Percentiles rank a stretch among this genome's conserved stretches.
These are phyloP conservation scores for Hypericum androsaemum DNA, from an alignment of 345 rosid genomes.

Conservation along the genomic window DNA sequence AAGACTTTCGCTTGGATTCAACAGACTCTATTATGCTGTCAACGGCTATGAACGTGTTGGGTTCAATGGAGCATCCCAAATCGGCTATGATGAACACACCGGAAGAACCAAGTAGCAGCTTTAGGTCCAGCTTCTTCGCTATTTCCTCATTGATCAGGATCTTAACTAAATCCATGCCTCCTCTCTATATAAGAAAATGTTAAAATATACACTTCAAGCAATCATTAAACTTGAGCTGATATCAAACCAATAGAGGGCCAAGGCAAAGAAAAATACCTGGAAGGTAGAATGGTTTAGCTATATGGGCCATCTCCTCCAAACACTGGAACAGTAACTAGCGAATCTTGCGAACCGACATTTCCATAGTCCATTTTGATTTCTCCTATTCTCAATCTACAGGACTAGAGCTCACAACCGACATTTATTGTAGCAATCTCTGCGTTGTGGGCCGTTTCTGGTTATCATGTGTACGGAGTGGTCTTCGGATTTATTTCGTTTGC, in stretches of 20 bases:
- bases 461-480: too few relatives aligned
- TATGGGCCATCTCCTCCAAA: background rate
- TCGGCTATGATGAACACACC: slow-evolving; percentile 24
- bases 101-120: background rate
- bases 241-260: slow-evolving; percentile 13
- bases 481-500: too few relatives aligned
- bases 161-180: slow-evolving; percentile 5
- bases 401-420: too few relatives aligned
- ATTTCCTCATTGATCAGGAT: slow-evolving; percentile 11
- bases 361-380: too few relatives aligned
- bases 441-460: too few relatives aligned
- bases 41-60: slow-evolving; percentile 20
- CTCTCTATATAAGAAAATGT: background rate
- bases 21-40: slow-evolving; percentile 23
- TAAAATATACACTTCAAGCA: background rate
- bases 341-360: too few relatives aligned
- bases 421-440: too few relatives aligned
- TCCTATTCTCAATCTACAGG: too few relatives aligned
- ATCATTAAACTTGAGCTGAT: background rate
- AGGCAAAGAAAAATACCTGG: slow-evolving; percentile 1
- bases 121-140: slow-evolving; percentile 11
- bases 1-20: background rate
- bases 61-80: slow-evolving; percentile 29
- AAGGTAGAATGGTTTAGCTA: background rate
- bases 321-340: background rate